Conservation (phyloP, 139 green algal species). For the Diplosphaera chodatii region DNA sequence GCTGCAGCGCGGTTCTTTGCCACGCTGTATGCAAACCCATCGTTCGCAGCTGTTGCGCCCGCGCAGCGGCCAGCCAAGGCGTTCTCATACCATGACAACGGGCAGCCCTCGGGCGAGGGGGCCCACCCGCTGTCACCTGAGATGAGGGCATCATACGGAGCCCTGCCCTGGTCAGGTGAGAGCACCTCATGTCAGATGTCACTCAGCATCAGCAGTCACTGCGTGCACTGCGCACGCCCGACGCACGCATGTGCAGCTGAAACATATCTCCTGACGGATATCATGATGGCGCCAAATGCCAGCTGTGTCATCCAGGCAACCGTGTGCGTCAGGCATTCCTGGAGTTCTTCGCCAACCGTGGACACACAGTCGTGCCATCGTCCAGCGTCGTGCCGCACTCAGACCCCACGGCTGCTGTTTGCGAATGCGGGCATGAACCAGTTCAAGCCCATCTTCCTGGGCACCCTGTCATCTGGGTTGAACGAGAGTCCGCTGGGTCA, state of each 20-base stretch:
- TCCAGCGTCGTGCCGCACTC: slow-evolving; percentile 82
- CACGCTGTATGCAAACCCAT: background rate
- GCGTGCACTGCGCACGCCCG: no score
- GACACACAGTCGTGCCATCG: slow-evolving; percentile 41
- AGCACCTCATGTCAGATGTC: no score
- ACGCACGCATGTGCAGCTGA: background rate
- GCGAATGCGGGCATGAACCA: slow-evolving; percentile 99
- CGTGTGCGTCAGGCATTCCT: slow-evolving; percentile 21
- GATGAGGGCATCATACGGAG: background rate
- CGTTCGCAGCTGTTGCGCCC: background rate
- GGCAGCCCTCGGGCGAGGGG: background rate
- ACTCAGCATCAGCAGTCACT: no score
- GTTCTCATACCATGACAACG: background rate
- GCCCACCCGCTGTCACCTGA: background rate
- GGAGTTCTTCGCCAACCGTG: slow-evolving; percentile 23
- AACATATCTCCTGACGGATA: no score
- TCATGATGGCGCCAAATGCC: slow-evolving; percentile 3
- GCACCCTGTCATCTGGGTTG: no score
- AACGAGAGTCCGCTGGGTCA: no score
- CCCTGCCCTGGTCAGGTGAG: background rate
- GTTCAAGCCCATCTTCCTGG: slow-evolving; percentile 86
- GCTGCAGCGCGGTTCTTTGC: background rate
- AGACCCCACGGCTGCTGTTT: slow-evolving; percentile 97
- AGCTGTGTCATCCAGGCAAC: slow-evolving; percentile 10
- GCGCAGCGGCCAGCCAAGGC: background rate